A percentile compares a stretch with the other conserved stretches of the same genome.
These are phyloP conservation scores for Fusarium sp. DNA, from an alignment of 2,329 filamentous ascomycete genomes.

Conservation along the genomic window DNA sequence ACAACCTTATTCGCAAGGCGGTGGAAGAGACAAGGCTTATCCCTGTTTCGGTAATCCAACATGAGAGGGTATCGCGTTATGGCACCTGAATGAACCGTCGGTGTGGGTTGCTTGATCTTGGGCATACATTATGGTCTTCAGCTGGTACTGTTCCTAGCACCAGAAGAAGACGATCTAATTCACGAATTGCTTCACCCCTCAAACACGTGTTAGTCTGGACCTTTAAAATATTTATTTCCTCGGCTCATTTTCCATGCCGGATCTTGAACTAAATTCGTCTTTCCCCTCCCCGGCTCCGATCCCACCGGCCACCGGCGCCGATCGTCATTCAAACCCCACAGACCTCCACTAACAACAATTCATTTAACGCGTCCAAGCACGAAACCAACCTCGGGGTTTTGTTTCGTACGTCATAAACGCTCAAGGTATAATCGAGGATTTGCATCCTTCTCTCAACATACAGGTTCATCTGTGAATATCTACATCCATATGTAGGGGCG, in stretches of 20 bases:
- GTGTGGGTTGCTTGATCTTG: conserved; percentile 6
- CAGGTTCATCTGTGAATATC: too few species aligned
- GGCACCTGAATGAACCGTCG: conserved; percentile 12
- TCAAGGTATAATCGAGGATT: background rate
- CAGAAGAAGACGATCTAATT: background rate
- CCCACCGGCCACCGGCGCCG: conserved; percentile 33
- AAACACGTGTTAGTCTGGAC: background rate
- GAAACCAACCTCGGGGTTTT: conserved; percentile 15
- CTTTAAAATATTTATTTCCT: background rate
- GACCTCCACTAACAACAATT: conserved; percentile 21
- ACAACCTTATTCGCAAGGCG: background rate
- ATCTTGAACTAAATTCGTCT: conserved; percentile 34
- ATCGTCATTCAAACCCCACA: conserved; percentile 41
- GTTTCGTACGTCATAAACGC: conserved; percentile 36
- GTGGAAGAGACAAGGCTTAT: conserved; percentile 18
- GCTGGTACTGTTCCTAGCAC: background rate
- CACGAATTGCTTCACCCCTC: conserved; percentile 4
- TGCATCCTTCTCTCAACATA: background rate
- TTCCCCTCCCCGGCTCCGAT: conserved; percentile 37
- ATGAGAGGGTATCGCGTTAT: conserved; percentile 3
- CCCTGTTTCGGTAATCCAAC: conserved; percentile 2
- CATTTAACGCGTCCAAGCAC: background rate
- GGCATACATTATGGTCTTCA: background rate
- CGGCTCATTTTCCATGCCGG: conserved; percentile 4
- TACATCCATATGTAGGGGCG: too few species aligned